Conservation (phyloP, 768 basidiomycete genomes). For the Coprinopsis strossmayeri region DNA sequence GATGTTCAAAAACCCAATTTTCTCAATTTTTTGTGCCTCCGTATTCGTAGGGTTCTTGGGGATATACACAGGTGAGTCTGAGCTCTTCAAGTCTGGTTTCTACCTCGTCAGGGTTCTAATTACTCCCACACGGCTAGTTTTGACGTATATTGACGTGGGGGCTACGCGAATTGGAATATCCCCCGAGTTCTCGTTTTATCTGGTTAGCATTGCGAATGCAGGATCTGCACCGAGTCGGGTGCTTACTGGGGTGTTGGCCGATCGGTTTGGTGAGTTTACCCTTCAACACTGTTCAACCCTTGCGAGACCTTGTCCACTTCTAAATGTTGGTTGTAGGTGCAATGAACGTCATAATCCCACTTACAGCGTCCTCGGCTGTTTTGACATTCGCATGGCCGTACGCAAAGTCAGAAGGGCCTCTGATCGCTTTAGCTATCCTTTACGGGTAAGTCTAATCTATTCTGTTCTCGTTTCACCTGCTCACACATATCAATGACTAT, state of each 20-base stretch:
- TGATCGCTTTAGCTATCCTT: slow-evolving; percentile 44
- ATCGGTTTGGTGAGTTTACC: slow-evolving; percentile 36
- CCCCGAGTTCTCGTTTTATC: slow-evolving; percentile 45
- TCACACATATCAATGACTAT: no score
- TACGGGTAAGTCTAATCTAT: slow-evolving; percentile 42
- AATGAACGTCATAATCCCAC: slow-evolving; percentile 52
- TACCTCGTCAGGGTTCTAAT: not conserved
- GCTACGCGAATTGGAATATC: slow-evolving; percentile 40
- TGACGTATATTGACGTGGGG: slow-evolving; percentile 54
- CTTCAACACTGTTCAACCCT: not conserved
- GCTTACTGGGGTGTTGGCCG: slow-evolving; percentile 39
- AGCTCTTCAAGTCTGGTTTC: not conserved
- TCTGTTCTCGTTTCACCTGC: not conserved
- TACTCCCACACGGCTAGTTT: slow-evolving; percentile 25
- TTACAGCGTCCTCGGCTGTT: slow-evolving; percentile 39
- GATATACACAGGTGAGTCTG: slow-evolving; percentile 45
- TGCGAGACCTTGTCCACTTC: not conserved
- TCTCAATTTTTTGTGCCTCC: slow-evolving; percentile 43
- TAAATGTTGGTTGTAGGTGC: slow-evolving; percentile 30
- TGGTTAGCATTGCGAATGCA: slow-evolving; percentile 57
- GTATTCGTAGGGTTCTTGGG: slow-evolving; percentile 49
- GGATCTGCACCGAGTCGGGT: slow-evolving; percentile 51
- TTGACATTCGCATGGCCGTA: slow-evolving; percentile 61
- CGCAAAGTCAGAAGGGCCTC: slow-evolving; percentile 28
- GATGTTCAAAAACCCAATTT: slow-evolving; percentile 40